A percentile compares a stretch with the other conserved stretches of the same genome.
phyloP scores from a whole-genome alignment of 2,329 filamentous ascomycete genomes.

The Exophiala viscosa region DNA sequence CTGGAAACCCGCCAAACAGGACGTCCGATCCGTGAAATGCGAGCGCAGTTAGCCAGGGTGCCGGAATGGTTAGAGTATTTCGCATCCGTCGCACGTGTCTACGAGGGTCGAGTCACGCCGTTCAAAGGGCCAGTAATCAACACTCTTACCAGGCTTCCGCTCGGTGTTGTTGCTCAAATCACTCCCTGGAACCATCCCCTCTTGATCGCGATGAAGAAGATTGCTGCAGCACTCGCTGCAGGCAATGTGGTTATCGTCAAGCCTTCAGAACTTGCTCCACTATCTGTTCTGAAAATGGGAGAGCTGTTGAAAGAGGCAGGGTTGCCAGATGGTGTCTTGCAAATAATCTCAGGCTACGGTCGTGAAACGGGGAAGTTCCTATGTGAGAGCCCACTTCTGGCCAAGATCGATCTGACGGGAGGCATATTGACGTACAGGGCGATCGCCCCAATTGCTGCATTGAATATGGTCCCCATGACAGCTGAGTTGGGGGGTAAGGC shows the following conservation, averaged over 20 bases:
- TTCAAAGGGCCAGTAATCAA: conserved; percentile 47
- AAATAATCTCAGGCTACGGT: conserved; percentile 53
- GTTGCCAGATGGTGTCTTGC: conserved; percentile 42
- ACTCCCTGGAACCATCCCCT: conserved; percentile 41
- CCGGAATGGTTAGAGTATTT: conserved; percentile 67
- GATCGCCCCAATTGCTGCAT: conserved; percentile 22
- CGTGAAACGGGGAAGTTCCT: conserved; percentile 52
- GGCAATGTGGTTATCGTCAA: conserved; percentile 41
- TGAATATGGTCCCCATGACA: conserved; percentile 28
- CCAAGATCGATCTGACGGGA: conserved; percentile 30
- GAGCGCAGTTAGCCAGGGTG: conserved; percentile 60
- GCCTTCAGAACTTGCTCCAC: conserved; percentile 41
- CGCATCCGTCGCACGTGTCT: conserved; percentile 62
- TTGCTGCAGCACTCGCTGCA: conserved; percentile 31
- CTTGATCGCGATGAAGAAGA: conserved; percentile 30
- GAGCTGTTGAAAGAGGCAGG: conserved; percentile 42
- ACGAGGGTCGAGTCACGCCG: conserved; percentile 63
- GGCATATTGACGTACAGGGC: conserved; percentile 27
- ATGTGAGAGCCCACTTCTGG: conserved; percentile 33
- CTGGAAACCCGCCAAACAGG: conserved; percentile 67
- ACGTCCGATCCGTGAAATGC: conserved; percentile 66
- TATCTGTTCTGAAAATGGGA: conserved; percentile 41
- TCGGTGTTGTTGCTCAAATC: conserved; percentile 40
- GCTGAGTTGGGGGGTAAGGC: conserved; percentile 31
- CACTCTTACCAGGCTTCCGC: conserved; percentile 34